Conservation (phyloP, 306 rosid genomes). For the Cercis canadensis region DNA sequence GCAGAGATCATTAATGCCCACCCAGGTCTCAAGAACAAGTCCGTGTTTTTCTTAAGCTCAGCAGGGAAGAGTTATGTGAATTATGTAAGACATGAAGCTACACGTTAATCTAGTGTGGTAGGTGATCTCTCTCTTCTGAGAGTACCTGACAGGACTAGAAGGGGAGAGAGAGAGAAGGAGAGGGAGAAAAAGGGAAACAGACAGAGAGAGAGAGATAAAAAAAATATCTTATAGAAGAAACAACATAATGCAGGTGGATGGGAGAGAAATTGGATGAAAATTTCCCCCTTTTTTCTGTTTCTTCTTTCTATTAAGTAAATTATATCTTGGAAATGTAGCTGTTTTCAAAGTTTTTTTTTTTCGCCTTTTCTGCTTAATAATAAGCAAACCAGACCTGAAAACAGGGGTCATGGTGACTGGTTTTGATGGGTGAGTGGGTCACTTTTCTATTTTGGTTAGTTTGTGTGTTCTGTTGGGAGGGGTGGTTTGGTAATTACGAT, state of each 20-base stretch:
- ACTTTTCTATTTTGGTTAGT: no score
- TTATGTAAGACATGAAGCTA: slow-evolving; percentile 27
- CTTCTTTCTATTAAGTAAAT: slow-evolving; percentile 5
- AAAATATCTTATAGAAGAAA: slow-evolving; percentile 32
- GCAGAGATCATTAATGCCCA: slow-evolving; percentile 42
- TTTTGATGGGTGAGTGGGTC: slow-evolving; percentile 25
- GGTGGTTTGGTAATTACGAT: background rate
- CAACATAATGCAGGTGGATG: slow-evolving; percentile 39
- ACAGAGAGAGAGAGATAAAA: background rate
- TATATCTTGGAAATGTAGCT: slow-evolving; percentile 36
- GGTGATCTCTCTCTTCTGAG: slow-evolving; percentile 38
- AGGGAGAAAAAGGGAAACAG: background rate
- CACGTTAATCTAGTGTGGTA: slow-evolving; percentile 27
- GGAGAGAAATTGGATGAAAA: slow-evolving; percentile 16
- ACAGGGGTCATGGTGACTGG: background rate
- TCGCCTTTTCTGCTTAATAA: slow-evolving; percentile 39
- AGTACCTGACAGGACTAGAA: slow-evolving; percentile 33
- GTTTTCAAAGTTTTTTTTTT: background rate
- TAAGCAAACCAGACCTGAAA: background rate
- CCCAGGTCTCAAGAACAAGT: slow-evolving; percentile 27
- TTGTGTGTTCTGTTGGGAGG: background rate
- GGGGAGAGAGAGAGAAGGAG: slow-evolving; percentile 34
- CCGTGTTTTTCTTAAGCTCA: slow-evolving; percentile 8
- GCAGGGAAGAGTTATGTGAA: slow-evolving; percentile 8
- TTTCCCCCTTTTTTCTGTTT: background rate